Evolutionary conservation across 352 stramenopile genomes (phyloP).

Genomic region (Pythium periplocum): DNA sequence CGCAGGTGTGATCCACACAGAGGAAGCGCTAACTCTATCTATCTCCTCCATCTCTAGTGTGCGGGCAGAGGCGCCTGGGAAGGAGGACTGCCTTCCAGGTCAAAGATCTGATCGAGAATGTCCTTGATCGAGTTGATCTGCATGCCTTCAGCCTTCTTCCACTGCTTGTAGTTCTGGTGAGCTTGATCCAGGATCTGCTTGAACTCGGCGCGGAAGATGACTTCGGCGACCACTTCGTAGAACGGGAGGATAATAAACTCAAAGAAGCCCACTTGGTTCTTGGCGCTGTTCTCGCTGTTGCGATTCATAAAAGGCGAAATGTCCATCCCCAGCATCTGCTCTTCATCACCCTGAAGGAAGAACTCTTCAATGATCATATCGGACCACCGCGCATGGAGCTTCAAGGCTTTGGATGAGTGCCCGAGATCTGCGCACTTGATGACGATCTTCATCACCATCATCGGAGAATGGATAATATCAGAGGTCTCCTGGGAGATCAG

Average conservation of each 20-base stretch:
- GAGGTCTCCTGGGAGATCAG: constrained; percentile 72
- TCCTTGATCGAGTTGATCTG: constrained; percentile 85
- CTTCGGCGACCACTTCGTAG: constrained; percentile 74
- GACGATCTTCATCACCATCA: constrained; percentile 84
- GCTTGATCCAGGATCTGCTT: constrained; percentile 77
- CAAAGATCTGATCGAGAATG: constrained; percentile 75
- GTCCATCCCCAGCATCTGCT: constrained; percentile 84
- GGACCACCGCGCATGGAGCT: constrained; percentile 85
- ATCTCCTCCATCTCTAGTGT: constrained; percentile 1
- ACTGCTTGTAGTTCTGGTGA: constrained; percentile 79
- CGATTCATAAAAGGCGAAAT: constrained; percentile 92
- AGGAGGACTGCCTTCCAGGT: constrained; percentile 25
- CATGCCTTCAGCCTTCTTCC: constrained; percentile 71
- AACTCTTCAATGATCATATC: constrained; percentile 93
- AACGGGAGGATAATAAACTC: constrained; percentile 84
- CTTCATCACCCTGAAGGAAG: constrained; percentile 92
- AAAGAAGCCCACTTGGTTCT: constrained; percentile 84
- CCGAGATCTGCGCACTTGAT: constrained; percentile 91
- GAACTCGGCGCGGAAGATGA: constrained; percentile 70
- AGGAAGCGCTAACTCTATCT: too few relatives aligned
- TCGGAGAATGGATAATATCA: constrained; percentile 68
- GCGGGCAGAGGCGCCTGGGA: background rate
- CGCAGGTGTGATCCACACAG: constrained; percentile 5
- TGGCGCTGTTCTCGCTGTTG: constrained; percentile 79
- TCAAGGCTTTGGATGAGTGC: constrained; percentile 85